Evolutionary conservation across 164 flowering plant species (phyloP), one percentile per base, ranked within the genome.

Genomic region (Tinospora cordifolia): DNA sequence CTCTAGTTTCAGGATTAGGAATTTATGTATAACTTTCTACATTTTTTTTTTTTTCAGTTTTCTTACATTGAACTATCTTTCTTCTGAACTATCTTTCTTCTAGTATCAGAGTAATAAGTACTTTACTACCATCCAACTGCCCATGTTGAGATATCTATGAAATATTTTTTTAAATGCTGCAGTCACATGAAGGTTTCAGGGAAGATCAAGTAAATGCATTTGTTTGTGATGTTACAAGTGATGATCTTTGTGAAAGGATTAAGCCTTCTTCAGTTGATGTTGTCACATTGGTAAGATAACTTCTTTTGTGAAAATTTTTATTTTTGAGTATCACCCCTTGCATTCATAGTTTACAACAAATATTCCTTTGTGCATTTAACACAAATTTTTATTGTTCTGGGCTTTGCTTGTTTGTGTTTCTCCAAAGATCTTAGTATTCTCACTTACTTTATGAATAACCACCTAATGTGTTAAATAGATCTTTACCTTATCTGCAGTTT

Each of bases 401-500:
- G 21, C 41, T 36, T 60, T 22, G 3, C 21, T 30, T 27, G 38
- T 8, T 17, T 36, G 36, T 44, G 38, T 62, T 67, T 44, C 36
- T 19, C 24, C 11, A 25, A 7, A 70, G 3, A 67, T n/a, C 2
- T 27, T 3, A 8, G 34, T 19, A 40, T 51, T 7, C 4, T n/a
- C 19, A 17, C 19, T 8, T 66, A 41, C 39, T 72, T 24, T 3
- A 40, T 22, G 24, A 10, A 44, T 66, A 21, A 76, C 69, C 60
- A 73, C 75, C 84, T 89, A 81, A 89, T 83, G 27, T 76, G 79
- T 87, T 79, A 80, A 81, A 78, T 83, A 94, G 99, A 87, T 94
- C 66, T 94, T 94, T 83, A 85, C 90, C 49, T 75, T 94, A 70
- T 94, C 97, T 87, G 97, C 97, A 83, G 96, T 94, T 66, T 83